Evolutionary conservation across 306 rosid genomes (phyloP).

Genomic region (Cicer arietinum): DNA sequence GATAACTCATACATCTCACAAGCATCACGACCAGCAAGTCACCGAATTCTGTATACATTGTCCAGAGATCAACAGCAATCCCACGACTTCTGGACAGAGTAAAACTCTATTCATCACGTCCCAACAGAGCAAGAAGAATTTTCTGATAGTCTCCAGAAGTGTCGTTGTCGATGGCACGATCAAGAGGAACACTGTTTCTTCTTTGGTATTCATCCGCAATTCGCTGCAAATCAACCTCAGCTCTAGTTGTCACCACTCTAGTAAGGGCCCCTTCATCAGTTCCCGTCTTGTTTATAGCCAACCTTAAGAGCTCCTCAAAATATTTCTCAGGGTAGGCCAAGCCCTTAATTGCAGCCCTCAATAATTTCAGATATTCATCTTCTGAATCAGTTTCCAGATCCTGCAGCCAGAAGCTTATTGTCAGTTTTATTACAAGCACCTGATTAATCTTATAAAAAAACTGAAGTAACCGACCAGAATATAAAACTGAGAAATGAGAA

Average conservation of each 20-base stretch:
- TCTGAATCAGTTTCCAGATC: constrained; percentile 72
- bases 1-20: constrained; percentile 20
- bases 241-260: constrained; percentile 82
- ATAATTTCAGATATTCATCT: constrained; percentile 69
- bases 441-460: neutral
- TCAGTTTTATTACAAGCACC: constrained; percentile 34
- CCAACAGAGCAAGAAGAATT: constrained; percentile 72
- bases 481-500: constrained; percentile 3
- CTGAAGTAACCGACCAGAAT: neutral
- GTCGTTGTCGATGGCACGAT: constrained; percentile 65
- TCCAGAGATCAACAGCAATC: constrained; percentile 33
- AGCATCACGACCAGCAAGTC: constrained; percentile 16
- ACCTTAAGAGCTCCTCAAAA: constrained; percentile 65
- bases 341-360: constrained; percentile 70
- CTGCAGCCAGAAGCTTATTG: constrained; percentile 53
- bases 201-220: constrained; percentile 79
- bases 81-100: constrained; percentile 33
- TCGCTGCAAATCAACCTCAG: constrained; percentile 81
- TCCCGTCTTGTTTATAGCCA: constrained; percentile 73
- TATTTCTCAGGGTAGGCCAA: constrained; percentile 80
- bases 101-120: constrained; percentile 57
- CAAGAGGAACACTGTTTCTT: constrained; percentile 80
- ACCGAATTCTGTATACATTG: neutral
- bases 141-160: constrained; percentile 77
- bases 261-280: constrained; percentile 87